These are phyloP conservation scores for Cyphellophora europaea DNA, from an alignment of 2,329 filamentous ascomycete genomes.

Conservation along the genomic window DNA sequence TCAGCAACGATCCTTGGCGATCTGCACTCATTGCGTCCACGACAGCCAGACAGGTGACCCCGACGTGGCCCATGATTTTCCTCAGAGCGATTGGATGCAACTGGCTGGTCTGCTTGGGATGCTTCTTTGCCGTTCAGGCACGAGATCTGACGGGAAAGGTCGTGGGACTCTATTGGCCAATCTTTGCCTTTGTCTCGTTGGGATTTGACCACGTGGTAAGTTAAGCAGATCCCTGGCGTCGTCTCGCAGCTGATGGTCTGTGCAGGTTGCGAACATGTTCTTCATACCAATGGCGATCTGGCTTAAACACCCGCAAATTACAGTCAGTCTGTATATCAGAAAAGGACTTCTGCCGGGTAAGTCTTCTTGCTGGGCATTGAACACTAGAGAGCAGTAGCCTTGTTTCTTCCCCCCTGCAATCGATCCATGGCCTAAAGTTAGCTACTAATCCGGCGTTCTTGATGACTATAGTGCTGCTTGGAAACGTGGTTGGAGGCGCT, in stretches of 20 bases:
- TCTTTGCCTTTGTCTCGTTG: constrained; percentile 45
- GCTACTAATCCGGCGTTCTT: no score
- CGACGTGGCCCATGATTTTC: constrained; percentile 44
- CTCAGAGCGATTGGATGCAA: constrained; percentile 47
- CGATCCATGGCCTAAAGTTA: no score
- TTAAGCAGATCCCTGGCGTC: not conserved
- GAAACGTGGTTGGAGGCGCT: constrained; percentile 45
- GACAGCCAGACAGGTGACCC: constrained; percentile 40
- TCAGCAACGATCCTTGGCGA: not conserved
- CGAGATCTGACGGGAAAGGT: constrained; percentile 46
- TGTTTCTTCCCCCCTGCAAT: no score
- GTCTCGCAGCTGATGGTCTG: not conserved
- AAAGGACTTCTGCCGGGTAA: constrained; percentile 48
- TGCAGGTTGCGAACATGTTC: constrained; percentile 24
- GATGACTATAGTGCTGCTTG: no score
- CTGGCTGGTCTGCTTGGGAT: constrained; percentile 47
- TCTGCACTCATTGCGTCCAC: constrained; percentile 31
- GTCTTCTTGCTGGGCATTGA: no score
- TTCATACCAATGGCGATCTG: constrained; percentile 45
- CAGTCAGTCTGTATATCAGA: constrained; percentile 44
- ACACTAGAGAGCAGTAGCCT: no score
- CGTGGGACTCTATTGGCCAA: constrained; percentile 47
- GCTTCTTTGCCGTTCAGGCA: constrained; percentile 38
- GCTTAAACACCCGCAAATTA: constrained; percentile 34
- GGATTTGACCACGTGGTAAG: constrained; percentile 45